Evolutionary conservation across 352 stramenopile species (phyloP).

Genomic region (Poterioochromonas sp.): DNA sequence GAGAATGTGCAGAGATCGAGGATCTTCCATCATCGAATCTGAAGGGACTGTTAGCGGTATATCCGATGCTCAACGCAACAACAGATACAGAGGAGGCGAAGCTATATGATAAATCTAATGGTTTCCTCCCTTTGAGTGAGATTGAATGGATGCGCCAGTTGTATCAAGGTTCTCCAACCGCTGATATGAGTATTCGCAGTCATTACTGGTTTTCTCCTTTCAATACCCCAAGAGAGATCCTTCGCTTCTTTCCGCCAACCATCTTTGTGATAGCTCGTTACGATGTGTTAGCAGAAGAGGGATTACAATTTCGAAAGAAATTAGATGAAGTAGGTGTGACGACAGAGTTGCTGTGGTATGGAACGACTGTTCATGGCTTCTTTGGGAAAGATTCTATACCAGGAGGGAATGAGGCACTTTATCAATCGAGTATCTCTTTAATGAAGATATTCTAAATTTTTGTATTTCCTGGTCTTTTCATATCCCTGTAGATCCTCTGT

Average conservation of each 20-base stretch:
- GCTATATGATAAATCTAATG: no score
- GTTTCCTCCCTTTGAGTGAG: background rate
- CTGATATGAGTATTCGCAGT: background rate
- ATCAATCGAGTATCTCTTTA: no score
- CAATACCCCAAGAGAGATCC: background rate
- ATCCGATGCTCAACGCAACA: background rate
- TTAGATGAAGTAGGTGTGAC: background rate
- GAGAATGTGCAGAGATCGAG: no score
- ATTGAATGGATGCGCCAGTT: background rate
- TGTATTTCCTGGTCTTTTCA: no score
- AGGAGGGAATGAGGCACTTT: no score
- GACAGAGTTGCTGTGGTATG: no score
- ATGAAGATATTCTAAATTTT: no score
- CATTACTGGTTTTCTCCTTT: background rate
- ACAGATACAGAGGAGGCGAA: no score
- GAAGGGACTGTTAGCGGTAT: background rate
- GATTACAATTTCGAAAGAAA: background rate
- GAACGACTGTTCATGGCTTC: no score
- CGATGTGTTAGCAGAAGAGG: background rate
- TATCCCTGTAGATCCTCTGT: no score
- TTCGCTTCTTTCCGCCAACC: background rate
- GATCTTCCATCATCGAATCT: background rate
- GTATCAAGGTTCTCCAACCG: background rate
- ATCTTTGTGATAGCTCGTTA: background rate
- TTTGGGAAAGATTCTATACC: no score